Evolutionary conservation across 192 early-diverging fungal species (phyloP).

Genomic region (Rhizophagus prolifer): DNA sequence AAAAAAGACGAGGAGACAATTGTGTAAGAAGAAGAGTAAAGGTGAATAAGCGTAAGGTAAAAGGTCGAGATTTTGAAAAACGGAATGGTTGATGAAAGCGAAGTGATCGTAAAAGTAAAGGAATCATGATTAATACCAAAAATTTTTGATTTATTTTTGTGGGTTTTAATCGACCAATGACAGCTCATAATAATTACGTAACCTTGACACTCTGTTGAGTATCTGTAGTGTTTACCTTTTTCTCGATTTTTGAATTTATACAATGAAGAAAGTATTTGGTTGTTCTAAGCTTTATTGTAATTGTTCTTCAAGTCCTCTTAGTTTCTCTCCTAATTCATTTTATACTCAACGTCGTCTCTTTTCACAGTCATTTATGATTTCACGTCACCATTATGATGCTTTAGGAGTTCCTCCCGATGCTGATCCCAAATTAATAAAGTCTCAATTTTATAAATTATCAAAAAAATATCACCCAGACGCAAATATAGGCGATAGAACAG

Average conservation of each 20-base stretch:
- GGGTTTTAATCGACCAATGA: too few species aligned
- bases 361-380: background rate
- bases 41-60: background rate
- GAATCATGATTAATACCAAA: too few species aligned
- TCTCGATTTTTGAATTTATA: too few species aligned
- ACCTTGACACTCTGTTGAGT: too few species aligned
- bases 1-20: background rate
- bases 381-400: constrained; percentile 45
- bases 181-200: too few species aligned
- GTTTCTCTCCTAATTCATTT: background rate
- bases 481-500: constrained; percentile 66
- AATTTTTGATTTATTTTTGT: too few species aligned
- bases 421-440: constrained; percentile 60
- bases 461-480: constrained; percentile 85
- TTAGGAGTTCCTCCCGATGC: constrained; percentile 41
- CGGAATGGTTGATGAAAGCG: background rate
- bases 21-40: background rate
- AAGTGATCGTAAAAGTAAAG: too few species aligned
- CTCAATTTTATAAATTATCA: constrained; percentile 70
- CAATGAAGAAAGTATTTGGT: background rate
- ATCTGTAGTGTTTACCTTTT: too few species aligned
- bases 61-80: background rate
- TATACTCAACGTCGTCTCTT: background rate
- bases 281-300: background rate
- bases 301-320: background rate